These are phyloP conservation scores for Wickerhamiella australiensis DNA, from an alignment of 805 yeast genomes.

Conservation along the genomic window DNA sequence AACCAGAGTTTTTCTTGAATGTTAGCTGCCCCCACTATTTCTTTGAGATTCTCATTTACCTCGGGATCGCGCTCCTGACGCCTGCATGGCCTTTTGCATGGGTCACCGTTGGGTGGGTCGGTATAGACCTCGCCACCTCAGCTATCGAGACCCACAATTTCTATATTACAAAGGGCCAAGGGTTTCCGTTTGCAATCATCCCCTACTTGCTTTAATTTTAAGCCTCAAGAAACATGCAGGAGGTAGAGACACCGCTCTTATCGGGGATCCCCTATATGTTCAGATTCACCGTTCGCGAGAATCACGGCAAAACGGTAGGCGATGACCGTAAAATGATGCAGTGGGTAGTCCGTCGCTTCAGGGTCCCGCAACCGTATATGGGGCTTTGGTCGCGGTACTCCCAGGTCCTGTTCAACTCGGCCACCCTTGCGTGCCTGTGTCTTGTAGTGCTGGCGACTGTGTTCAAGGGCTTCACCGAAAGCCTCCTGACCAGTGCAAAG, in stretches of 20 bases:
- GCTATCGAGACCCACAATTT: constrained; percentile 37
- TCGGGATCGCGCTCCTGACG: constrained; percentile 20
- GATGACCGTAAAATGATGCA: constrained; percentile 3
- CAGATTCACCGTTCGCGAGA: constrained; percentile 4
- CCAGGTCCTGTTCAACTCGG: constrained; percentile 17
- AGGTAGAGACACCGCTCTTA: constrained; percentile 4
- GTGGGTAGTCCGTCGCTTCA: constrained; percentile 15
- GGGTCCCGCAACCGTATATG: constrained; percentile 17
- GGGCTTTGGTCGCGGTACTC: constrained; percentile 17
- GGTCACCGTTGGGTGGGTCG: constrained; percentile 26
- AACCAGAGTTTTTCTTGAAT: constrained; percentile 36
- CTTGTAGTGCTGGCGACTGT: constrained; percentile 15
- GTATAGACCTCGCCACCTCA: constrained; percentile 37
- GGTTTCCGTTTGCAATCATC: constrained; percentile 13
- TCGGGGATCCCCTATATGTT: constrained; percentile 12
- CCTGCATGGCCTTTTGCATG: constrained; percentile 16
- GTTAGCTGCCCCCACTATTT: constrained; percentile 52
- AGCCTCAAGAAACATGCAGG: neutral
- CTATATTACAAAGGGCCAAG: constrained; percentile 27
- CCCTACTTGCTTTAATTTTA: constrained; percentile 12
- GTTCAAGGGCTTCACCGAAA: neutral
- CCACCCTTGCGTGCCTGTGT: constrained; percentile 15
- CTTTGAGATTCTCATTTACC: constrained; percentile 45
- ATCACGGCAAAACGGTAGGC: neutral
- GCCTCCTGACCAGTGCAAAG: constrained; percentile 4